Evolutionary conservation across 2,329 filamentous ascomycete species (phyloP).

Genomic region (Monosporascus sp.): DNA sequence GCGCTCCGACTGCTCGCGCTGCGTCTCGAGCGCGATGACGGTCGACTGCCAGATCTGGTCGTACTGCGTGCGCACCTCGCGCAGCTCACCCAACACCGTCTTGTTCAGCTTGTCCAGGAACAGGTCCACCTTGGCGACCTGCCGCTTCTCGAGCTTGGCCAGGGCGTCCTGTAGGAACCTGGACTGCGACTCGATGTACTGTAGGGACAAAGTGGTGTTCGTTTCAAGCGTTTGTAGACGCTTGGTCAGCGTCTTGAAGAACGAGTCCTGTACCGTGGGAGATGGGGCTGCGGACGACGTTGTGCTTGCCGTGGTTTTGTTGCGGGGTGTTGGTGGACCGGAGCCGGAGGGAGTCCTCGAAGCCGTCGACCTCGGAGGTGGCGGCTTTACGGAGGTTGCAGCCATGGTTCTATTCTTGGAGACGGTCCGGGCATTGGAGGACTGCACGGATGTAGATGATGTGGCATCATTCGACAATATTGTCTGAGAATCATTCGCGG

Average conservation of each 20-base stretch:
- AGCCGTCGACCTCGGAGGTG: slow-evolving; percentile 22
- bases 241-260: slow-evolving; percentile 96
- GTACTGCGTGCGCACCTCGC: slow-evolving; percentile 75
- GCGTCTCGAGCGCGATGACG: slow-evolving; percentile 82
- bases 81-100: slow-evolving; percentile 78
- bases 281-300: slow-evolving; percentile 46
- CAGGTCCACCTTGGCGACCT: slow-evolving; percentile 73
- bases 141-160: slow-evolving; percentile 78
- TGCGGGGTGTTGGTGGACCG: slow-evolving; percentile 19
- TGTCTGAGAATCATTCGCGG: slow-evolving; percentile 7
- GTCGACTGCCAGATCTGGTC: slow-evolving; percentile 97
- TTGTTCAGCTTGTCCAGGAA: slow-evolving; percentile 83
- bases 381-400: slow-evolving; percentile 24
- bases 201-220: slow-evolving; percentile 85
- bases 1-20: slow-evolving; percentile 75
- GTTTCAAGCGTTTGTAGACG: slow-evolving; percentile 85
- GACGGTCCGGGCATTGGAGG: slow-evolving; percentile 9
- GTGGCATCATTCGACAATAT: slow-evolving; percentile 10
- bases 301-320: slow-evolving; percentile 14
- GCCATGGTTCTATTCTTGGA: slow-evolving; percentile 18
- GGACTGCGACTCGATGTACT: slow-evolving; percentile 96
- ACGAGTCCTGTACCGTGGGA: slow-evolving; percentile 91
- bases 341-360: slow-evolving; percentile 15
- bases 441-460: slow-evolving; percentile 10
- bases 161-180: slow-evolving; percentile 84